phyloP scores from a whole-genome alignment of 83 land plant genomes.

The Picea mariana region DNA sequence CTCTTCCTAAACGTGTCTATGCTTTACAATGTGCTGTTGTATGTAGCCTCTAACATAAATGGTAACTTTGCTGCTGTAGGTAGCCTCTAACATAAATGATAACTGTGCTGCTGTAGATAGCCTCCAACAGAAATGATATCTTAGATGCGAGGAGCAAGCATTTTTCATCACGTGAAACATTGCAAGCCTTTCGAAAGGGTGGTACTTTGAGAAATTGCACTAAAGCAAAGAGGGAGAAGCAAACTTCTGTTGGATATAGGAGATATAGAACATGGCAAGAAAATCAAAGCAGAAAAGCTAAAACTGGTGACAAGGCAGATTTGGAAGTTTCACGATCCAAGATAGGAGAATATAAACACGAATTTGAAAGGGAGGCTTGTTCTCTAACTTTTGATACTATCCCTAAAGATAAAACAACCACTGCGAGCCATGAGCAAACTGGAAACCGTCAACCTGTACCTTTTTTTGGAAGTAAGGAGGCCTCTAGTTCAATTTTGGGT shows the following conservation, averaged over 20 bases:
- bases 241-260: background rate
- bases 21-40: too few species aligned
- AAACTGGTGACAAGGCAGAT: background rate
- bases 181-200: background rate
- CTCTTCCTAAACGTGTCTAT: background rate
- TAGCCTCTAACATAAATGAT: too few species aligned
- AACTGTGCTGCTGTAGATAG: too few species aligned
- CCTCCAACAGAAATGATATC: background rate
- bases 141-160: background rate
- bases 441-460: background rate
- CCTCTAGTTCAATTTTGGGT: background rate
- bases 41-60: too few species aligned
- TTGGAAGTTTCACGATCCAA: background rate
- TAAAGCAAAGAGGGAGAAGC: background rate
- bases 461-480: background rate
- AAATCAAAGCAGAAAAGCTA: slow-evolving; percentile 3
- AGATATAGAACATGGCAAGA: background rate
- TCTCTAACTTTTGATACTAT: slow-evolving; percentile 3
- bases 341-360: background rate
- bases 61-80: too few species aligned
- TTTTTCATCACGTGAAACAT: background rate
- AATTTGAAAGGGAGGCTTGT: background rate
- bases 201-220: too few species aligned
- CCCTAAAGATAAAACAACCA: background rate
- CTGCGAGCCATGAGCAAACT: background rate